Base-by-base conservation (phyloP, 2,329 filamentous ascomycete species). In the Fusarium algeriense region DNA sequence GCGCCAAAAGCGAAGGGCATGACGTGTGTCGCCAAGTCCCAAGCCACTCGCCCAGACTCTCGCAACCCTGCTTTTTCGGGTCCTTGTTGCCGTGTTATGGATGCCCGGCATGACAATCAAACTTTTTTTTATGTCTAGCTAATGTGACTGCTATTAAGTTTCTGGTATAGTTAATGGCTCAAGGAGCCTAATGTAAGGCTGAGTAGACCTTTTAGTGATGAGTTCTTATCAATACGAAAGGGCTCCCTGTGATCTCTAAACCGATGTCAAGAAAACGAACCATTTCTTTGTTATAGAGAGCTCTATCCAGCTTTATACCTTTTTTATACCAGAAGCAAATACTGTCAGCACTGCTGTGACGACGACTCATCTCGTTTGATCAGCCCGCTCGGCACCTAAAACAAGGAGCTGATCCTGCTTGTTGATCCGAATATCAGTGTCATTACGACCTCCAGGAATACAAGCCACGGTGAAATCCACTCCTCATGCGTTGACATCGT, bases 11-110 rank as follows among this genome's bases (percentile, higher is more conserved):
- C 73, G 75, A 77, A 72, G 70, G 73, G 70, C 75, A 77, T 77
- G 75, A 77, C 75, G 75, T 77, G 75, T 76, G 72, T 71, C 58
- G 75, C 75, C 75, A 77, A 77, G 75, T 71, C 65, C 75, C 71
- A 77, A 77, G 75, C 75, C 75, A 77, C 75, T 66, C 58, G 75
- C 75, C 75, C 73, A 76, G 75, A 66, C 73, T 58, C 43, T 60
- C 66, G 57, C 54, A 76, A 73, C 73, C 75, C 75, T 77, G 75
- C 67, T 75, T 73, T 69, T 44, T 75, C 75, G 71, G 73, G 55
- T 69, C 64, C 60, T 58, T 63, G 61, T 64, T 75, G 70, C 70
- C 70, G 70, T 73, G 44, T 52, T 58, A 64, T 60, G 64, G 62
- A 67, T 56, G 57, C 40, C 49, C 41, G 49, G 53, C 68, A 55